Evolutionary conservation across 371 early-diverging fungal species (phyloP).

Genomic region (Mucor saturninus): DNA sequence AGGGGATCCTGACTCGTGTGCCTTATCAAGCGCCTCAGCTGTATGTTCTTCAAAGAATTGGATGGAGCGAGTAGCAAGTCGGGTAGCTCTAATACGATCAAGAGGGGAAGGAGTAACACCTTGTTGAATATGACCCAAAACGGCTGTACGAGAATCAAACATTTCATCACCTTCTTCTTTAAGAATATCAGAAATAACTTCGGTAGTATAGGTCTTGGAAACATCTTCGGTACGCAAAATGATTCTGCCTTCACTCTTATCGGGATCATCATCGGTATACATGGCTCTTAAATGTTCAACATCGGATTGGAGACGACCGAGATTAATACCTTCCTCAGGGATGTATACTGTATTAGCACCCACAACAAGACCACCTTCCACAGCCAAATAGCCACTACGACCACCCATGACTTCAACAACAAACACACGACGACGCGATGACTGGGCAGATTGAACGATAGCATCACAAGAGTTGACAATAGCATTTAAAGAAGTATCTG

Average conservation of each 20-base stretch:
- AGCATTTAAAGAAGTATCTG: conserved; percentile 97
- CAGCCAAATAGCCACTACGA: conserved; percentile 94
- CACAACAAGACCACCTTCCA: conserved; percentile 87
- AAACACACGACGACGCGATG: conserved; percentile 93
- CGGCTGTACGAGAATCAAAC: conserved; percentile 92
- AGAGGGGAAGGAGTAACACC: conserved; percentile 96
- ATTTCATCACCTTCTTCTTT: conserved; percentile 92
- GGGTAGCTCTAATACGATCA: conserved; percentile 94
- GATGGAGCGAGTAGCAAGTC: conserved; percentile 78
- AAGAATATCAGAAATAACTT: conserved; percentile 87
- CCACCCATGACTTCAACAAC: conserved; percentile 99
- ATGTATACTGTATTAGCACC: conserved; percentile 97
- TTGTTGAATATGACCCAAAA: conserved; percentile 97
- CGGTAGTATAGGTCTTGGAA: conserved; percentile 87
- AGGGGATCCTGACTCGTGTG: conserved; percentile 28
- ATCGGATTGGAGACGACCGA: conserved; percentile 83
- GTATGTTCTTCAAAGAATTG: conserved; percentile 61
- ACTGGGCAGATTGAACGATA: conserved; percentile 91
- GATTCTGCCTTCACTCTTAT: conserved; percentile 81
- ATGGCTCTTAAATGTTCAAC: conserved; percentile 78
- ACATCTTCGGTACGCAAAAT: conserved; percentile 86
- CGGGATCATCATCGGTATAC: conserved; percentile 74
- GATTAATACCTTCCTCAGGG: conserved; percentile 91
- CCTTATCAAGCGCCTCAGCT: conserved; percentile 31
- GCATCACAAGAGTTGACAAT: conserved; percentile 95